These are phyloP conservation scores for Teratosphaeria viscida DNA, from an alignment of 2,329 filamentous ascomycete genomes.

Conservation along the genomic window DNA sequence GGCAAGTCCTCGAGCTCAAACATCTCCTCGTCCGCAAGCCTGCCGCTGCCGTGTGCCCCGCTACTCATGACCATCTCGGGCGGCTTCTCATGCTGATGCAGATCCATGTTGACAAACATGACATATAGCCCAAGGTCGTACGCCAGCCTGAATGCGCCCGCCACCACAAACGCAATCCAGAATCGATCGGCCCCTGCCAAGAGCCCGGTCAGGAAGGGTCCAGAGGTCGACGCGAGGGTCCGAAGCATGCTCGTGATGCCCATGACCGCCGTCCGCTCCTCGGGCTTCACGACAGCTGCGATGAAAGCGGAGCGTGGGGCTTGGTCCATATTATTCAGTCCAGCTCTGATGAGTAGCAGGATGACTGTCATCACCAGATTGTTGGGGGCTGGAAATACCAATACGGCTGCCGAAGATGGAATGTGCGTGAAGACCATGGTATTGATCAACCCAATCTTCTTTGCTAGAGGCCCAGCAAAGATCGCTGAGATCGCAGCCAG, in stretches of 20 bases:
- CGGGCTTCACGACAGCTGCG: conserved; percentile 53
- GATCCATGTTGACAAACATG: conserved; percentile 49
- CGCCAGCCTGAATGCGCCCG: conserved; percentile 42
- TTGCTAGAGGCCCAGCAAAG: conserved; percentile 52
- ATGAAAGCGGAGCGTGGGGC: conserved; percentile 57
- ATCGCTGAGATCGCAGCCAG: conserved; percentile 35
- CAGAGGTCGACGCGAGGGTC: conserved; percentile 47
- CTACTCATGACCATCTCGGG: not conserved
- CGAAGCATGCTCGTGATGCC: conserved; percentile 54
- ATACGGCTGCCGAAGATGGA: conserved; percentile 51
- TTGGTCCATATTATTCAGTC: conserved; percentile 60
- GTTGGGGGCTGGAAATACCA: conserved; percentile 48
- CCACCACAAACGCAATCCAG: conserved; percentile 53
- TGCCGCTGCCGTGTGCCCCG: not conserved
- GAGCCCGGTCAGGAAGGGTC: conserved; percentile 46
- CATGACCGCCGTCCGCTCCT: conserved; percentile 60
- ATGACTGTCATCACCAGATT: conserved; percentile 42
- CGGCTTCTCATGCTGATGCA: conserved; percentile 20
- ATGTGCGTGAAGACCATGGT: conserved; percentile 53
- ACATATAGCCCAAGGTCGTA: conserved; percentile 51
- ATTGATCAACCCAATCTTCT: conserved; percentile 49
- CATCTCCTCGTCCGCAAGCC: not conserved
- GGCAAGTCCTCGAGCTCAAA: conserved; percentile 28
- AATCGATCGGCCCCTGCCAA: conserved; percentile 45
- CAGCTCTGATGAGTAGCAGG: conserved; percentile 49